These are phyloP conservation scores for Trichoderma reesei DNA, from an alignment of 495 filamentous ascomycete genomes.

Conservation along the genomic window DNA sequence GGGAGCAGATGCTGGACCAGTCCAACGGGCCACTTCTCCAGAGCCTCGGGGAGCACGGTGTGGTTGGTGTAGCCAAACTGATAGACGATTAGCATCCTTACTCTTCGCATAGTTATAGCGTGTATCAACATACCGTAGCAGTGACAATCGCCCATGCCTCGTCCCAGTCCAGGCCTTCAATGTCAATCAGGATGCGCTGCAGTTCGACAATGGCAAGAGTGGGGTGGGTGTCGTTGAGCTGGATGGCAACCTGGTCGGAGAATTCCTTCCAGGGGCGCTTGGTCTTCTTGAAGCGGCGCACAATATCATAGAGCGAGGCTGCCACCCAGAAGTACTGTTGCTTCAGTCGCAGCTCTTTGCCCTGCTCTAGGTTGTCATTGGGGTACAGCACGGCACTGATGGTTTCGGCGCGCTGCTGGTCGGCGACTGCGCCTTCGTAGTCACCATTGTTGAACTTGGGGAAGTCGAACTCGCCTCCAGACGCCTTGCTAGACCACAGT, in stretches of 20 bases:
- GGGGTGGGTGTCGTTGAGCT: constrained; percentile 96
- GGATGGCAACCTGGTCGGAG: constrained; percentile 90
- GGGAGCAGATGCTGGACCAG: constrained; percentile 87
- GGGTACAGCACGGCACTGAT: constrained; percentile 97
- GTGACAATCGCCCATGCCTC: constrained; percentile 76
- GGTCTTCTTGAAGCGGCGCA: constrained; percentile 95
- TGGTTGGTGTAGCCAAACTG: constrained; percentile 95
- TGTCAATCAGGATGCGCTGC: constrained; percentile 81
- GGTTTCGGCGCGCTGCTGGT: constrained; percentile 92
- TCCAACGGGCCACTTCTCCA: constrained; percentile 97
- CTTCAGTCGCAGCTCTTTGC: constrained; percentile 94
- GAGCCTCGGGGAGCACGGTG: constrained; percentile 89
- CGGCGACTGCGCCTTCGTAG: constrained; percentile 92
- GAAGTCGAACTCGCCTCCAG: constrained; percentile 96
- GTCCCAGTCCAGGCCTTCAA: constrained; percentile 87
- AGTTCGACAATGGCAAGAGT: constrained; percentile 93
- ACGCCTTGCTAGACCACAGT: constrained; percentile 93
- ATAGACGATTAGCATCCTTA: constrained; percentile 14
- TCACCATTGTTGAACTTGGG: constrained; percentile 98
- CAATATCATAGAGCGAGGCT: constrained; percentile 89
- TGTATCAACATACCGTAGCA: constrained; percentile 29
- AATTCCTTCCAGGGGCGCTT: constrained; percentile 86
- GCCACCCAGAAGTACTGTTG: constrained; percentile 99
- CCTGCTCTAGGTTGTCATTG: constrained; percentile 92
- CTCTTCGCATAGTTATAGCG: not conserved